These are phyloP conservation scores for Parascedosporium putredinis DNA, from an alignment of 2,329 filamentous ascomycete genomes.

Conservation along the genomic window DNA sequence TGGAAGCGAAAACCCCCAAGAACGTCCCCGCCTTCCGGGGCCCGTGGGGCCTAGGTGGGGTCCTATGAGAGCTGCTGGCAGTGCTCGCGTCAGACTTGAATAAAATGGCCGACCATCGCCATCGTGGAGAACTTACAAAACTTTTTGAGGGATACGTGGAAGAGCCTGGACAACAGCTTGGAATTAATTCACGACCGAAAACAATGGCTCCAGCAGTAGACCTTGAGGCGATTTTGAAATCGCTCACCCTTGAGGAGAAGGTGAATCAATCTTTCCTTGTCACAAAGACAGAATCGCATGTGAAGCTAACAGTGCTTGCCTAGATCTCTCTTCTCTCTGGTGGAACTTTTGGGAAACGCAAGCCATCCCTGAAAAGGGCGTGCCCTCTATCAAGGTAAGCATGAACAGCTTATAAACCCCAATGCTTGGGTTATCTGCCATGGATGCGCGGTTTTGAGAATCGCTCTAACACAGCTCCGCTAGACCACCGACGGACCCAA, in stretches of 20 bases:
- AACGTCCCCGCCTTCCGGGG: background rate
- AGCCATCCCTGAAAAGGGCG: background rate
- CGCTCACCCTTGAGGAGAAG: constrained; percentile 2
- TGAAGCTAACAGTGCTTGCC: background rate
- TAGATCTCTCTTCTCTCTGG: constrained; percentile 3
- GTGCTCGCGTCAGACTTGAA: background rate
- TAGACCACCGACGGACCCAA: constrained; percentile 15
- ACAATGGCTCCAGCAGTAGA: background rate
- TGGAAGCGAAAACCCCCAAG: background rate
- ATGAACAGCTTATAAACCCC: background rate
- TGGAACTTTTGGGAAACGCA: background rate
- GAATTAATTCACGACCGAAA: background rate
- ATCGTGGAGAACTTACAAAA: too few species aligned
- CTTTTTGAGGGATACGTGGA: too few species aligned
- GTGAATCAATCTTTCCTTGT: background rate
- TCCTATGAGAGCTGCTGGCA: too few species aligned
- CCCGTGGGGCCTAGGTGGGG: background rate
- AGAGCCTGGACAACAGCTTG: background rate
- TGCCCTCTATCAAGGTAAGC: constrained; percentile 1
- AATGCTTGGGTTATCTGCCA: background rate
- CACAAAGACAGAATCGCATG: background rate
- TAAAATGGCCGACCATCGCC: background rate
- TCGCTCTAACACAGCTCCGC: background rate
- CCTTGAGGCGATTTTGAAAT: background rate
- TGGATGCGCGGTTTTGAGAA: background rate